Percentiles rank a stretch among this genome's conserved stretches.
Evolutionary conservation across 2,329 filamentous ascomycete species (phyloP).

Genomic region (Hypoxylon sp.): DNA sequence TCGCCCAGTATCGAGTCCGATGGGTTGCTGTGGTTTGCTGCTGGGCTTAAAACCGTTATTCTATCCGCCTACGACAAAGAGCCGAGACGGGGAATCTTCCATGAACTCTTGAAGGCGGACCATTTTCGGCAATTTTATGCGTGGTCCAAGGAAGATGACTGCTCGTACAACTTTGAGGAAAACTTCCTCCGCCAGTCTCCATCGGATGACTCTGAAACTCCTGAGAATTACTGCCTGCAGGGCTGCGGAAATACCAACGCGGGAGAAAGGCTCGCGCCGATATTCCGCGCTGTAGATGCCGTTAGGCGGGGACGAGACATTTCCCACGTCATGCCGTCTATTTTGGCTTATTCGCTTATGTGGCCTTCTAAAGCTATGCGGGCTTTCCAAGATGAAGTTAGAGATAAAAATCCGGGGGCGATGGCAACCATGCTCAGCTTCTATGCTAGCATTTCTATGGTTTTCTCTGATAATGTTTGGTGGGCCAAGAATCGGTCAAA

Average conservation of each 20-base stretch:
- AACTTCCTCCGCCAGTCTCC: constrained; percentile 9
- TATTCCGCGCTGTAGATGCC: constrained; percentile 15
- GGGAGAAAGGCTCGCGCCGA: constrained; percentile 16
- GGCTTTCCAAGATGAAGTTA: constrained; percentile 19
- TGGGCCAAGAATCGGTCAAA: constrained; percentile 21
- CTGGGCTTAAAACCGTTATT: constrained; percentile 21
- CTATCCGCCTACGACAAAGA: not conserved
- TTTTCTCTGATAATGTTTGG: constrained; percentile 8
- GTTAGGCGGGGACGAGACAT: constrained; percentile 9
- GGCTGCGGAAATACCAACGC: constrained; percentile 9
- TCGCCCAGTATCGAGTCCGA: constrained; percentile 16
- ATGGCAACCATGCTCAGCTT: constrained; percentile 20
- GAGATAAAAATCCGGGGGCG: not conserved
- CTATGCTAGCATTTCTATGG: constrained; percentile 17
- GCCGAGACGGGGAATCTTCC: not conserved
- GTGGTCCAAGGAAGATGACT: constrained; percentile 7
- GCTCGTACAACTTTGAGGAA: constrained; percentile 21
- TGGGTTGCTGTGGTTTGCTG: constrained; percentile 12
- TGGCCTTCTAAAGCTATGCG: constrained; percentile 21
- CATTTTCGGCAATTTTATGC: constrained; percentile 7
- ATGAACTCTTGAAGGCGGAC: not conserved
- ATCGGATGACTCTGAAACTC: not conserved
- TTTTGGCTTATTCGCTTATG: constrained; percentile 23
- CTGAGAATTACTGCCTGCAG: constrained; percentile 4
- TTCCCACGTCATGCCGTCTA: constrained; percentile 8